Evolutionary conservation across 768 basidiomycete genomes (phyloP).

Genomic region (Mycena polygramma): DNA sequence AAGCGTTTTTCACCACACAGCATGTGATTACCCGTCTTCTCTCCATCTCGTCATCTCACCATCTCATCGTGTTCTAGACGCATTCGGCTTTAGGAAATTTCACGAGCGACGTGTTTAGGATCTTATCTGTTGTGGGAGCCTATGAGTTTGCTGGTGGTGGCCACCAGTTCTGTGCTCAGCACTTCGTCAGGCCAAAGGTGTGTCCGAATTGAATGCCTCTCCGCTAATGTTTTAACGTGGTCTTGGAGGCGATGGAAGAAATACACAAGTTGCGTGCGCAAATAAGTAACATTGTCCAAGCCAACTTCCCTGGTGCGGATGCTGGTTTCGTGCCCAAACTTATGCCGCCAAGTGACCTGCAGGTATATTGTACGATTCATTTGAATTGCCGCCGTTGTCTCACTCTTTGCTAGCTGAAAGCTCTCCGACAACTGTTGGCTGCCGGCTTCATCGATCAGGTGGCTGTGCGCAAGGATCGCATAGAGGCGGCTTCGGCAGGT

Average conservation of each 20-base stretch:
- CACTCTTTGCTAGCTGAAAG: constrained; percentile 76
- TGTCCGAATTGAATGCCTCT: constrained; percentile 19
- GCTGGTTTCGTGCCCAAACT: constrained; percentile 75
- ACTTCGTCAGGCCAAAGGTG: constrained; percentile 94
- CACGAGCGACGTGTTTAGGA: constrained; percentile 87
- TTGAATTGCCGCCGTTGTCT: not conserved
- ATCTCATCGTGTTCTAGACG: constrained; percentile 55
- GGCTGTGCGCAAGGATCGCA: constrained; percentile 89
- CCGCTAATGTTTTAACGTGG: not conserved
- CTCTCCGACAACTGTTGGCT: constrained; percentile 87
- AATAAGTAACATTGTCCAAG: constrained; percentile 84
- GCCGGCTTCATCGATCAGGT: constrained; percentile 97
- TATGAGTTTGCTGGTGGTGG: constrained; percentile 93
- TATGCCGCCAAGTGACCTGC: constrained; percentile 80
- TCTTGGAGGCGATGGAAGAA: constrained; percentile 93
- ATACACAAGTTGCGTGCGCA: constrained; percentile 95
- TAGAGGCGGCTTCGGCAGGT: constrained; percentile 71
- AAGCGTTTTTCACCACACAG: constrained; percentile 87
- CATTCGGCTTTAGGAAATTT: constrained; percentile 86
- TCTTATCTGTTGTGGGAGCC: constrained; percentile 95
- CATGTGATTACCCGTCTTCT: constrained; percentile 60
- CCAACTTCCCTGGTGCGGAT: constrained; percentile 78
- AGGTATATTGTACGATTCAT: constrained; percentile 60
- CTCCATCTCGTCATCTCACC: constrained; percentile 15
- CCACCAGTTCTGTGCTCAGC: constrained; percentile 83